Conservation (phyloP, 495 filamentous ascomycete species). For the Aspergillus heteromorphus region DNA sequence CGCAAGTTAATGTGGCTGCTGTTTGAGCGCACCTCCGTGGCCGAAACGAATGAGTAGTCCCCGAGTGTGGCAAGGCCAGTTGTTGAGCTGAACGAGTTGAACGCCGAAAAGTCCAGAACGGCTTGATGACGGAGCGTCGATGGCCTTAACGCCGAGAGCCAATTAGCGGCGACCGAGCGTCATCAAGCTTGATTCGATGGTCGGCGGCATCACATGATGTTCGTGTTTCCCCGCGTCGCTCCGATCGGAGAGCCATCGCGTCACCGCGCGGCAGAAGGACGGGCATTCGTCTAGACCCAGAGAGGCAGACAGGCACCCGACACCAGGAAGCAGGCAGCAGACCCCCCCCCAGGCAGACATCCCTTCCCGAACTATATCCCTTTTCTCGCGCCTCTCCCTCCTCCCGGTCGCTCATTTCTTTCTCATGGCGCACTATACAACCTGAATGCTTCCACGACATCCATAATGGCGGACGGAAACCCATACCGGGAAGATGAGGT, state of each 20-base stretch:
- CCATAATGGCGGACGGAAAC: constrained; percentile 40
- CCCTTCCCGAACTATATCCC: background rate
- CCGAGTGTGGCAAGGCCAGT: background rate
- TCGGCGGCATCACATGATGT: constrained; percentile 32
- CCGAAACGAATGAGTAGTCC: background rate
- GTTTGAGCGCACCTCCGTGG: background rate
- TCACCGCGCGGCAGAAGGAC: constrained; percentile 5
- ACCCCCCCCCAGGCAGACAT: background rate
- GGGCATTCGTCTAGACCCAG: too few relatives aligned
- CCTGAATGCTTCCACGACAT: background rate
- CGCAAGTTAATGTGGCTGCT: background rate
- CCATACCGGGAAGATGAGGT: constrained; percentile 43
- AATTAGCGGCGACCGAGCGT: constrained; percentile 25
- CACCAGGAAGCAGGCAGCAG: constrained; percentile 1
- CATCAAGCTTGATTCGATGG: constrained; percentile 21
- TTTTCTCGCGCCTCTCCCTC: background rate
- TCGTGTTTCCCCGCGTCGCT: constrained; percentile 32
- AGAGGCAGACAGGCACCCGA: too few relatives aligned
- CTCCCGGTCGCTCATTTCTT: background rate
- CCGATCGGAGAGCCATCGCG: constrained; percentile 13
- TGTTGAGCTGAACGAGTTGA: background rate
- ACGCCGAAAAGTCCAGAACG: constrained; percentile 8
- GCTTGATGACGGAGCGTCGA: constrained; percentile 12
- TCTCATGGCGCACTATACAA: background rate
- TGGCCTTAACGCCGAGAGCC: constrained; percentile 13